A percentile compares a stretch with the other conserved stretches of the same genome.
Evolutionary conservation across 768 basidiomycete genomes (phyloP).

Genomic region (Mycena crocata): DNA sequence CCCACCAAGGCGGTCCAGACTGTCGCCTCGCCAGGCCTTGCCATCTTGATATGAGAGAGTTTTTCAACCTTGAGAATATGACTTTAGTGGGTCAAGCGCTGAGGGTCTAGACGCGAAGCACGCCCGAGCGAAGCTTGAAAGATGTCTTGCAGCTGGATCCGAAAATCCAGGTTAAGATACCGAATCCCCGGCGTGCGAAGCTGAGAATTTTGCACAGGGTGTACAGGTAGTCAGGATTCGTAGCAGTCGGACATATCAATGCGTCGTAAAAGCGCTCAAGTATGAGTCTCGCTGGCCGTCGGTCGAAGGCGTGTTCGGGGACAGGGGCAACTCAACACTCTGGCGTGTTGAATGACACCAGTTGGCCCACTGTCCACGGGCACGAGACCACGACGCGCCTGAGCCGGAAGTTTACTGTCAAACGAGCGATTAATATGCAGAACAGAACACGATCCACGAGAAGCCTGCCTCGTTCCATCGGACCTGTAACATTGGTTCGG

Average conservation of each 20-base stretch:
- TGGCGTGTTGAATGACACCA: conserved; percentile 7
- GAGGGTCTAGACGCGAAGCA: neutral
- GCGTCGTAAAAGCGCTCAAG: too few species aligned
- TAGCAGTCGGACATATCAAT: too few species aligned
- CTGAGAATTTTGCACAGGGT: too few species aligned
- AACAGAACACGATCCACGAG: neutral
- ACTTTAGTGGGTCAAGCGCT: too few species aligned
- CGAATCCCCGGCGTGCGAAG: too few species aligned
- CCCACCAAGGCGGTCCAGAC: neutral
- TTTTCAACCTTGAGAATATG: neutral
- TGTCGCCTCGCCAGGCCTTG: neutral
- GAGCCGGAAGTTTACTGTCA: too few species aligned
- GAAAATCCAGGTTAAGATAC: too few species aligned
- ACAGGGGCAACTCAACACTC: neutral
- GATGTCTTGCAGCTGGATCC: too few species aligned
- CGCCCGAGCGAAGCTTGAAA: too few species aligned
- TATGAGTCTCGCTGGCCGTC: too few species aligned
- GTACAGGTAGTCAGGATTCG: too few species aligned
- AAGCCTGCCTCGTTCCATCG: neutral
- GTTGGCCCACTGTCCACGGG: neutral
- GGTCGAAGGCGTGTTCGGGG: neutral
- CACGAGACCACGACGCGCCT: conserved; percentile 1
- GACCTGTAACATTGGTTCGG: neutral
- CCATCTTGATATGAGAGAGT: neutral
- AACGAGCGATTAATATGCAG: neutral